Evolutionary conservation across 768 basidiomycete species (phyloP), one percentile per base, ranked within the genome.

Genomic region (Amanita rimosa): DNA sequence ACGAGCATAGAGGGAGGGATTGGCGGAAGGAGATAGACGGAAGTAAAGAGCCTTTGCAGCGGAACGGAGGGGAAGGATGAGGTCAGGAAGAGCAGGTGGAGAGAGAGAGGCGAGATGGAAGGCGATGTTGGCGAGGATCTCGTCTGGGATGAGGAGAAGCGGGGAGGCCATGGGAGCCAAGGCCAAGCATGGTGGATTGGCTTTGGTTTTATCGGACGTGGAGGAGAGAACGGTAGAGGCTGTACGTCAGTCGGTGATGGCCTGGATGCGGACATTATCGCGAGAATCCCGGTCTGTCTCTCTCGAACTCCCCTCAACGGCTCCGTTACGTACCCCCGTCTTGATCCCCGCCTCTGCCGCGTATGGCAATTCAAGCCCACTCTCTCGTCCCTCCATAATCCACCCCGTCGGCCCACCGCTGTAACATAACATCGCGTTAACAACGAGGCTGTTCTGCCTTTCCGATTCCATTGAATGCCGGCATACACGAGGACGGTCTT

Each of bases 111-210:
- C 64, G 58, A 80, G 59, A 40, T 74, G 61, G 62, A 76, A 64
- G 43, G 67, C 74, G 63, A 85, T 73, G 53, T 66, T 55, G 51
- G 76, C 68, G 57, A 84, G 71, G 51, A 65, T 70, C 67, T 68
- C 66, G 45, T 43, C 68, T 64, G 61, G 83, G 52, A 67, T 52
- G 49, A 50, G 55, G 24, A 62, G 55, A 21, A 53, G 54, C 46
- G 53, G 54, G 52, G 31, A 43, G 33, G 41, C n/a, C 31, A 49
- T 42, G 17, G 10, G 39, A n/a, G 22, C 24, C 31, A n/a, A 42
- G 40, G 11, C 34, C 33, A 33, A 22, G 40, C 46, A 43, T 49
- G 48, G 24, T 13, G 40, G 7, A 49, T 31, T 35, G 40, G 35
- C 38, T 33, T 49, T 42, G 22, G 10, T 49, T 49, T 42, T 49